These are phyloP conservation scores for Osmanthus fragrans DNA, from an alignment of 257 asterid species.

Conservation along the genomic window DNA sequence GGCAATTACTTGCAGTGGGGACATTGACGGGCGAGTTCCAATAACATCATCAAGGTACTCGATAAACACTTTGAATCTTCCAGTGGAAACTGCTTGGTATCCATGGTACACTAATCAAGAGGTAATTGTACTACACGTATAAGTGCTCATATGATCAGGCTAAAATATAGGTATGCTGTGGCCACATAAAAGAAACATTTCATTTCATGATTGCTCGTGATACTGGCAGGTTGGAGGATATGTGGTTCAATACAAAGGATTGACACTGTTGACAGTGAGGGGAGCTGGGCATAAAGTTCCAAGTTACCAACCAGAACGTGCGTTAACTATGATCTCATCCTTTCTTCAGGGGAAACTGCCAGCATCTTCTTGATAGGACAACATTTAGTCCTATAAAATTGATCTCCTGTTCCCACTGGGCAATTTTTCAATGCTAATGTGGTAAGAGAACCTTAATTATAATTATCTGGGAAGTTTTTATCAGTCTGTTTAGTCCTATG, in stretches of 20 bases:
- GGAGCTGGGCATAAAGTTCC: conserved; percentile 41
- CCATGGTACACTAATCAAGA: conserved; percentile 37
- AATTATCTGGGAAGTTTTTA: too few species aligned
- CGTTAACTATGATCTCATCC: conserved; percentile 24
- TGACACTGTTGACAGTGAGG: conserved; percentile 37
- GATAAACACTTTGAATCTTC: conserved; percentile 30
- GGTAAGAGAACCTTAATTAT: too few species aligned
- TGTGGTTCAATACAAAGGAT: conserved; percentile 34
- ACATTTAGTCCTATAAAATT: neutral
- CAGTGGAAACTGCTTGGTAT: conserved; percentile 29
- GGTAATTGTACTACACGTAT: conserved; percentile 14
- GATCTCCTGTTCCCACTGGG: too few species aligned
- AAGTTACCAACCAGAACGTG: conserved; percentile 43
- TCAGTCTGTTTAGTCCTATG: too few species aligned
- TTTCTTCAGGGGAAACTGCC: conserved; percentile 29
- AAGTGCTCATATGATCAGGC: neutral
- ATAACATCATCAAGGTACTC: conserved; percentile 38
- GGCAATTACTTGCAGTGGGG: conserved; percentile 30
- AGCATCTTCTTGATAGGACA: neutral
- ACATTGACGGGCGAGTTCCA: conserved; percentile 38
- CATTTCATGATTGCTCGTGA: neutral
- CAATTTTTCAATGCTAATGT: too few species aligned
- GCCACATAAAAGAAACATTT: too few species aligned
- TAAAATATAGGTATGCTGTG: too few species aligned
- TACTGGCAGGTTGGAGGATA: conserved; percentile 39